Base-by-base conservation (phyloP, 2,329 filamentous ascomycete genomes). In the Fusarium sp. region DNA sequence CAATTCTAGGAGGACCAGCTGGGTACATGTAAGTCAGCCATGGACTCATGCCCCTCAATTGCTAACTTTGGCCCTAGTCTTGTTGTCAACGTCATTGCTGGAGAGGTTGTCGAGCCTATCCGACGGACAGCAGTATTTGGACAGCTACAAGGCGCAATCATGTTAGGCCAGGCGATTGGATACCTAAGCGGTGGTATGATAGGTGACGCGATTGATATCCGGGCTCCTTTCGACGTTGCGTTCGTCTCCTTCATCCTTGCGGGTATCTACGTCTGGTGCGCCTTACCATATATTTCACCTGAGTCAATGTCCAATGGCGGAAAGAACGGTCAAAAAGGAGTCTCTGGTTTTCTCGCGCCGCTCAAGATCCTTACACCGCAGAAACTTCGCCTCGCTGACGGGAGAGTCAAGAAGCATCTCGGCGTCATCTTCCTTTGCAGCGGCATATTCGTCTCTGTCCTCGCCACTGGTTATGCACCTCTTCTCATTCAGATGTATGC, bases 391-490 rank as follows among this genome's bases (percentile, higher is more conserved):
- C 80, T 90, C 1, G 75, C 77, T 2, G 84, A 86, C 56, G 91
- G 91, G 2, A 82, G 81, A 4, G 75, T 87, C 10, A 83, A 81
- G 55, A 89, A 82, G 24, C 89, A 93, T 70, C 89, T 89, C 31
- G 91, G 92, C 4, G 86, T 92, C 1, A 81, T 92, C 7, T 87
- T 93, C 4, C 86, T 94, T 7, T 91, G 90, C 26, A 81, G 85
- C 1, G 92, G 92, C 3, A 90, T 92, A 5, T 94, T 93, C 66
- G 81, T 92, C 1, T 91, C 89, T 1, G 90, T 93, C 1, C 84
- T 93, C 4, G 91, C 92, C 0, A 93, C 92, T 0, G 91, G 90
- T 4, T 94, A 92, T 63, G 90, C 91, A 0, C 89, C 90, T 0
- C 84, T 89, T 0, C 82, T 94, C 0, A 85, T 90, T 38, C 89